Evolutionary conservation across 495 filamentous ascomycete genomes (phyloP), one percentile per base, ranked within the genome.

Genomic region (Ascodesmis nigricans): DNA sequence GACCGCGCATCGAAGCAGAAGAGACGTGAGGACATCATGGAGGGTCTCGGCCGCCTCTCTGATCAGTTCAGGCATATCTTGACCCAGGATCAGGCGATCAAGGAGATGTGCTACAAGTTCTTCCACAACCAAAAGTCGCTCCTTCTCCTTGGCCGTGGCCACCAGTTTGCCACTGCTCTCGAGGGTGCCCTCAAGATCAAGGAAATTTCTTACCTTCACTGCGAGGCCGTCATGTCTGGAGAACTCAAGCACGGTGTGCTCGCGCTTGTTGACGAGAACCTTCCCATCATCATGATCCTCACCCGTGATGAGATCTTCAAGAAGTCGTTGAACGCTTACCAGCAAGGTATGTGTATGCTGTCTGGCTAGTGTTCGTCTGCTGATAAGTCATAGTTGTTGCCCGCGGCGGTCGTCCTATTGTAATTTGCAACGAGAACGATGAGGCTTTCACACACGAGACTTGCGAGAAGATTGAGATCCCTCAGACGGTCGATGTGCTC

Each of bases 141-240:
- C 53, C 66, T 97, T 35, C 71, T 97, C 23, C 64, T 97, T 32
- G 87, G 87, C 31, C 75, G 87, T 58, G 87, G 87, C 41, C 78
- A 80, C 49, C 87, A 97, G 57, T 92, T 82, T 58, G 83, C 87
- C 31, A 97, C 87, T 46, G 87, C 87, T 13, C 73, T 97, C 26
- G 87, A 97, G 62, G 87, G 87, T 69, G 87, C 87, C 30, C 65
- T 97, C 22, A 97, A 97, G 64, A 97, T 97, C 54, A 97, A 97
- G 68, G 87, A 97, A 61, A 97, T 97, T 45, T 95, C 87, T 29
- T 97, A 97, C 56, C 75, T 97, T 32, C 87, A 97, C 56, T 97
- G 87, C 56, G 87, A 97, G 62, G 87, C 87, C 50, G 87, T 97
- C 57, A 97, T 97, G 87, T 95, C 87, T 39, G 87, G 87, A 53